These are phyloP conservation scores for Coemansia sp. DNA, from an alignment of 192 early-diverging fungal genomes.

Conservation along the genomic window DNA sequence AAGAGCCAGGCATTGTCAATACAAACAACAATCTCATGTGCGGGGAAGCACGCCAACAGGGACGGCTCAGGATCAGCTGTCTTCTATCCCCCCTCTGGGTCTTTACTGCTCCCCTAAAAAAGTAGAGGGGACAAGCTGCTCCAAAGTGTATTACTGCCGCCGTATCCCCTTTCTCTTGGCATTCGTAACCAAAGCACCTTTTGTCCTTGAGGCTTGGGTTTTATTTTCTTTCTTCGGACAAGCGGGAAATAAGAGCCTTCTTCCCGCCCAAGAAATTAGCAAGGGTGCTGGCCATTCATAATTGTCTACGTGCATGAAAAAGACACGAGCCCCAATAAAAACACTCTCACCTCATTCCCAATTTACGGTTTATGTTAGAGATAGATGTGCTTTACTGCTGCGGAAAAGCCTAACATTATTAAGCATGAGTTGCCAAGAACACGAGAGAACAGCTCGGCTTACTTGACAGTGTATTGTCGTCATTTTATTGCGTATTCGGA, in stretches of 20 bases:
- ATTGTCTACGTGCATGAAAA: conserved; percentile 3
- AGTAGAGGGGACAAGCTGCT: background rate
- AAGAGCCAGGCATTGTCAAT: conserved; percentile 1
- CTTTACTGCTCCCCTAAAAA: background rate
- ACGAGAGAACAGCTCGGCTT: background rate
- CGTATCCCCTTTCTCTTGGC: background rate
- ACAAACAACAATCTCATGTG: background rate
- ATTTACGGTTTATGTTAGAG: background rate
- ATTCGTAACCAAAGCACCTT: background rate
- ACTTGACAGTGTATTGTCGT: background rate
- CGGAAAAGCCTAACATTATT: conserved; percentile 9
- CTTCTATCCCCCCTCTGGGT: background rate
- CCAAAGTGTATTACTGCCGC: background rate
- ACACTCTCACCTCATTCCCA: background rate
- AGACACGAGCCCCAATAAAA: background rate
- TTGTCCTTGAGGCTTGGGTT: background rate
- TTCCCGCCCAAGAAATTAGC: background rate
- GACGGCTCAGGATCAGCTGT: conserved; percentile 5
- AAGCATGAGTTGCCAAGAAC: background rate
- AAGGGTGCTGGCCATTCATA: conserved; percentile 1
- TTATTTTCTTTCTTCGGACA: background rate
- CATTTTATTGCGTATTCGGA: background rate
- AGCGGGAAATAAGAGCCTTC: background rate
- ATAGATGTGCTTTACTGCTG: background rate
- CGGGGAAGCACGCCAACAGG: conserved; percentile 3